These are phyloP conservation scores for Colletotrichum plurivorum DNA, from an alignment of 2,329 filamentous ascomycete species.

Conservation along the genomic window DNA sequence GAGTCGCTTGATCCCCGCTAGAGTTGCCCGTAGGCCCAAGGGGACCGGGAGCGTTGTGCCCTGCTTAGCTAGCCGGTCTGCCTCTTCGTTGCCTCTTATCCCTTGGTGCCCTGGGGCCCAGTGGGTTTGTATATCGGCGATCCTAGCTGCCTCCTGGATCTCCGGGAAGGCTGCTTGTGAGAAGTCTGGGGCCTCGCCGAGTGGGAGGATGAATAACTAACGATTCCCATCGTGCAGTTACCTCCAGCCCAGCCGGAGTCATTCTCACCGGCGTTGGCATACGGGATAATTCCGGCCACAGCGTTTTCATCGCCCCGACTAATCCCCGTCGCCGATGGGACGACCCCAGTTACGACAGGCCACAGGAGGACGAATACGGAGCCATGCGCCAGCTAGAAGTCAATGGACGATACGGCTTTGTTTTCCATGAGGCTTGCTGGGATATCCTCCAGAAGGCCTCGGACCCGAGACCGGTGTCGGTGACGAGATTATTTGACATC, in stretches of 20 bases:
- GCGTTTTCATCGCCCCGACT: neutral
- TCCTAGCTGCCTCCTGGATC: too few relatives aligned
- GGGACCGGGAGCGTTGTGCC: too few relatives aligned
- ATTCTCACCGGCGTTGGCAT: neutral
- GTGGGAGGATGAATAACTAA: too few relatives aligned
- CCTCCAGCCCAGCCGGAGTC: neutral
- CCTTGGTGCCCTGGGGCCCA: too few relatives aligned
- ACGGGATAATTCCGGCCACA: neutral
- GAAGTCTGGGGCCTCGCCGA: too few relatives aligned
- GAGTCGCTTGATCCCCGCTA: too few relatives aligned
- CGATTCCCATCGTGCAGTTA: neutral
- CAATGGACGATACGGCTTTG: neutral
- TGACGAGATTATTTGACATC: neutral
- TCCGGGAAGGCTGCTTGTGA: too few relatives aligned
- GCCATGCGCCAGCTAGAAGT: neutral
- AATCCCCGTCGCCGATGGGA: neutral
- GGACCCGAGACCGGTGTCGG: neutral
- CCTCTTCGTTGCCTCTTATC: too few relatives aligned
- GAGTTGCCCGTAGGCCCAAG: too few relatives aligned
- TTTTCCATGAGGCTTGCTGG: conserved; percentile 5
- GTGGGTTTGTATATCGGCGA: too few relatives aligned
- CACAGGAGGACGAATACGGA: neutral
- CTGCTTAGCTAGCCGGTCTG: too few relatives aligned
- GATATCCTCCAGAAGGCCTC: neutral
- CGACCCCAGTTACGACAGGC: neutral